A percentile compares a stretch with the other conserved stretches of the same genome.
Evolutionary conservation across 257 asterid genomes (phyloP).

Genomic region (Plantago elongata): DNA sequence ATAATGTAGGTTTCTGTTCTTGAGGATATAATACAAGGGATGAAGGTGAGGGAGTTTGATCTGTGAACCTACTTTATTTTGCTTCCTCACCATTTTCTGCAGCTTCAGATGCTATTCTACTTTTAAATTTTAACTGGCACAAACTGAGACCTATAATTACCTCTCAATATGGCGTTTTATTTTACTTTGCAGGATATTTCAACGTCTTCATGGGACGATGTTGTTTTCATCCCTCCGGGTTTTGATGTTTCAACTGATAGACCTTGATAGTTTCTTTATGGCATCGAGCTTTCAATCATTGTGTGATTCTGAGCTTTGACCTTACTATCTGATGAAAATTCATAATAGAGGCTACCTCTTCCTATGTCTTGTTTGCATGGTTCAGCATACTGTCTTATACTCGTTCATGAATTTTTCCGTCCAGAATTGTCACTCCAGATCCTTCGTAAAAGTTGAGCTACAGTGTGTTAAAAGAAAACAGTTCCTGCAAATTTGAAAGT

Average conservation of each 20-base stretch:
- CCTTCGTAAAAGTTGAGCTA: too few relatives aligned
- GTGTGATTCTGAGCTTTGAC: neutral
- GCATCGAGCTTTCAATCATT: neutral
- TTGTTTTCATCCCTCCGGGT: constrained; percentile 90
- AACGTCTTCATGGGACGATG: constrained; percentile 63
- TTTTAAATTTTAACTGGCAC: neutral
- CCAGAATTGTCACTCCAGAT: too few relatives aligned
- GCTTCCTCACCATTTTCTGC: neutral
- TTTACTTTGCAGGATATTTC: constrained; percentile 56
- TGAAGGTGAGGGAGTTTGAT: constrained; percentile 59
- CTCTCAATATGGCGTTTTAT: too few relatives aligned
- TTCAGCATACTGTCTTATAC: too few relatives aligned
- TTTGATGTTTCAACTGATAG: constrained; percentile 62
- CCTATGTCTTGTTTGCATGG: too few relatives aligned
- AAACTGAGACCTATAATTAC: neutral
- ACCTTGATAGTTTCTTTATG: constrained; percentile 6
- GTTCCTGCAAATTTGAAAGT: too few relatives aligned
- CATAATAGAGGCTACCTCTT: too few relatives aligned
- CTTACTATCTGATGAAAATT: too few relatives aligned
- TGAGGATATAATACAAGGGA: constrained; percentile 76
- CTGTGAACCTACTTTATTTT: neutral
- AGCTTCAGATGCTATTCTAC: constrained; percentile 3
- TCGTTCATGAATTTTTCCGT: too few relatives aligned
- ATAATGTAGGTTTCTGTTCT: constrained; percentile 76
- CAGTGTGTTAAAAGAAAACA: too few relatives aligned